Evolutionary conservation across 2,329 filamentous ascomycete species (phyloP), one percentile per base, ranked within the genome.

Genomic region (Cladosporium sp.): DNA sequence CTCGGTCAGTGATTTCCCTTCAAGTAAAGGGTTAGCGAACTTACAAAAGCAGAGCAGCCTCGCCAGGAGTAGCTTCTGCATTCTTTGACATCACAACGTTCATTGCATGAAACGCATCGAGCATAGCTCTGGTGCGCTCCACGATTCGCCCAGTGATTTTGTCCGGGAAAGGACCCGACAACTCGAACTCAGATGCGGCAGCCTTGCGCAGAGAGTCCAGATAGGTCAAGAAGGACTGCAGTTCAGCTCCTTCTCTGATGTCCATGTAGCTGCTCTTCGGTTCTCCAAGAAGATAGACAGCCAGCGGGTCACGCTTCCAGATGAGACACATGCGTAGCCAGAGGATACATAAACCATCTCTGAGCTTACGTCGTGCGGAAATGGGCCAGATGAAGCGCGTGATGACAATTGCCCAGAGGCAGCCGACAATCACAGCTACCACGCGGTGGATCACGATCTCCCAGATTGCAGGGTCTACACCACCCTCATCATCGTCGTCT

Each of bases 21-120:
- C n/a, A n/a, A n/a, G n/a, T 27, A 27, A 27, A 27, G 9, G 9
- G 22, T 27, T 27, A 22, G 13, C 4, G 11, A 11, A 51, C 35
- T 27, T 15, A 47, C 49, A 36, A 78, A 32, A 98, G 73, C 32
- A 97, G 78, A 7, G 85, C 84, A 50, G 85, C 82, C 70, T 97
- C 92, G 3, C 92, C 91, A 20, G 85, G 80, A 2, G 84, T 89
- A 1, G 88, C 79, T 32, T 79, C 79, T 9, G 84, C 74, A 52
- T 92, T 87, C 62, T 91, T 92, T 62, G 86, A 78, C 32, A 95
- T 90, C 55, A 96, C 84, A 9, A 96, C 81, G 55, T 92, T 94
- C 88, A 98, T 95, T 45, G 91, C 89, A 63, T 97, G 91, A 67
- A 98, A 96, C 32, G 88, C 85, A 68, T 96, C 91, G 4, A 97